Evolutionary conservation across 148 eudicot genomes (phyloP), one percentile per base, ranked within the genome.

Genomic region (Beta vulgaris): DNA sequence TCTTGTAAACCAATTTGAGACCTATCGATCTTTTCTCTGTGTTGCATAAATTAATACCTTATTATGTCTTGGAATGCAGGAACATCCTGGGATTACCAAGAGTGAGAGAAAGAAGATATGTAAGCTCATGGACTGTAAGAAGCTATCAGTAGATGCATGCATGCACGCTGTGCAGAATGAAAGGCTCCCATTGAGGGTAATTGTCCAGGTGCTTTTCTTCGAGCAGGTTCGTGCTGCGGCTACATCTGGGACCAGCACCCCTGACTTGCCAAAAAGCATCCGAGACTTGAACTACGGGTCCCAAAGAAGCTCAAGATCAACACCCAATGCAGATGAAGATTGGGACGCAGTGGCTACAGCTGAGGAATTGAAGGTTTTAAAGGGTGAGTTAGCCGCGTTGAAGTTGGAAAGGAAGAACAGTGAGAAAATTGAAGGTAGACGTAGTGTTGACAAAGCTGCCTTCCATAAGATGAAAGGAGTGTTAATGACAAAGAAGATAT

Each of bases 91-190:
- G 63, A 88, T 89, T 40, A 88, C 81, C 80, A 96, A 96, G 84
- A 89, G 95, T 35, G 99, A 96, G 78, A 82, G 92, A 59, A 96
- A 96, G 84, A 85, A 62, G 77, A 87, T 96, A 65, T 96, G 99
- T 79, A 80, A 79, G 73, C 75, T 89, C 53, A 86, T 96, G 91
- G 97, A 96, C 87, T 96, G 98, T 90, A 96, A 92, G 85, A 96
- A 96, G 82, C 91, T 96, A 26, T 96, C 99, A 1, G 91, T 82
- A 2, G 98, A 96, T 19, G 99, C 97, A 18, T 92, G 98, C 77
- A 85, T 83, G 86, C 99, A 96, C 14, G 99, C 99, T 0, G 99
- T 91, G 3, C 99, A 92, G 72, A 96, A 96, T 55, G 99, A 96
- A 84, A 78, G 99, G 35, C 93, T 96, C 12, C 99, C 98, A 0